Evolutionary conservation across 176 grass and related monocot species (phyloP), one percentile per base, ranked within the genome.

Genomic region (Aegilops tauschii): DNA sequence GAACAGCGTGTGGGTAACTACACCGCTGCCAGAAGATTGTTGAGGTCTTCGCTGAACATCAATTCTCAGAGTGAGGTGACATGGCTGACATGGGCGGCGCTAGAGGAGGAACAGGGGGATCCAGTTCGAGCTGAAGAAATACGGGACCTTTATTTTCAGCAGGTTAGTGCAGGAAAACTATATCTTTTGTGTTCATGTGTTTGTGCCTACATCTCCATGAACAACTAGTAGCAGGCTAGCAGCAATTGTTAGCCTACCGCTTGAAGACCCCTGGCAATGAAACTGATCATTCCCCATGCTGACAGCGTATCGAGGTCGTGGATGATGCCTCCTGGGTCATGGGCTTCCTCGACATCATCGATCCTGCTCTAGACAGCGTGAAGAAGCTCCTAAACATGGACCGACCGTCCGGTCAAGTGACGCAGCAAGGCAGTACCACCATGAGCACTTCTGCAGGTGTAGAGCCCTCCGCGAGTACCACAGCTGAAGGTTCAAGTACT

Each of bases 41-140:
- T 98, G 78, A 88, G 92, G 86, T 92, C 96, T 81, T 98, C 96
- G 0, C 62, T 98, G 69, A 95, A 67, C 64, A 92, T 98, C 87
- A 98, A 98, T 81, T 98, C 96, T 83, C 96, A 98, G 86, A 96
- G 96, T 85, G 93, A 98, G 77, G 90, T 98, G 64, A 98, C 96
- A 83, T 98, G 93, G 96, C 92, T 95, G 90, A 98, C 96, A 80
- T 98, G 93, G 93, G 93, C 93, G 78, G 81, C 90, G 32, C 81
- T 98, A 25, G 93, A 95, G 84, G 90, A 98, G 50, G 85, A 91
- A 72, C 92, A 87, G 64, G 96, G 96, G 13, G 86, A 98, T 84
- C 80, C 88, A 87, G 75, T 88, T 50, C 92, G 96, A 49, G 96
- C 96, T 73, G 96, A 98, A 91, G 96, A 98, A 90, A 95, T 98